These are phyloP conservation scores for Cyberlindnera xishuangbannaensis DNA, from an alignment of 805 yeast genomes.

Conservation along the genomic window DNA sequence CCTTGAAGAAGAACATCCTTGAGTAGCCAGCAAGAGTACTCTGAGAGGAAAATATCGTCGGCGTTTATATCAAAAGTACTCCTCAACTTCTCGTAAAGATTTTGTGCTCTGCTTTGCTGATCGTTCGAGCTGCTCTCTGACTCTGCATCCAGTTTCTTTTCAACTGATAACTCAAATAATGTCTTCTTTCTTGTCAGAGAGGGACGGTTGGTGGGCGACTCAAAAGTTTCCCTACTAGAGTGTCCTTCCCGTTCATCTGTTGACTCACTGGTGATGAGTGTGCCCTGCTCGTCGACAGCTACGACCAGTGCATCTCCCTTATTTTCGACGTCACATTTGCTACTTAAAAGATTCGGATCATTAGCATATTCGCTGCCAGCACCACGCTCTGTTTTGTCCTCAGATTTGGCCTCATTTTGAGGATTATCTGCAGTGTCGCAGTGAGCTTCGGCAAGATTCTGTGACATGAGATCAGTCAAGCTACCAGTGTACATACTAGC, in stretches of 20 bases:
- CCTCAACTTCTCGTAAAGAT: slow-evolving; percentile 31
- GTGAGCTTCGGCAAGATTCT: slow-evolving; percentile 4
- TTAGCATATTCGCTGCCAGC: neutral
- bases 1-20: slow-evolving; percentile 85
- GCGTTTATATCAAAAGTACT: slow-evolving; percentile 40
- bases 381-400: neutral
- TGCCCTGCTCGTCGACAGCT: too few relatives aligned
- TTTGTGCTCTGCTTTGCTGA: slow-evolving; percentile 29
- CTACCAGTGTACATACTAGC: slow-evolving; percentile 42
- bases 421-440: neutral
- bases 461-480: slow-evolving; percentile 29
- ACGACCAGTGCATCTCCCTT: too few relatives aligned
- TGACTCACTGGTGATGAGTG: neutral
- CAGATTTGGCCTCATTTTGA: neutral
- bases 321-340: too few relatives aligned
- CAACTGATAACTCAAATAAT: slow-evolving; percentile 28
- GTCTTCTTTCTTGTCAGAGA: slow-evolving; percentile 4
- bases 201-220: too few relatives aligned
- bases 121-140: slow-evolving; percentile 9
- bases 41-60: slow-evolving; percentile 52
- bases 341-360: neutral
- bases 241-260: neutral
- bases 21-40: slow-evolving; percentile 73
- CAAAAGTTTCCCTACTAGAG: too few relatives aligned
- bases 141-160: slow-evolving; percentile 9